Evolutionary conservation across 495 filamentous ascomycete species (phyloP).

Genomic region (Choiromyces venosus): DNA sequence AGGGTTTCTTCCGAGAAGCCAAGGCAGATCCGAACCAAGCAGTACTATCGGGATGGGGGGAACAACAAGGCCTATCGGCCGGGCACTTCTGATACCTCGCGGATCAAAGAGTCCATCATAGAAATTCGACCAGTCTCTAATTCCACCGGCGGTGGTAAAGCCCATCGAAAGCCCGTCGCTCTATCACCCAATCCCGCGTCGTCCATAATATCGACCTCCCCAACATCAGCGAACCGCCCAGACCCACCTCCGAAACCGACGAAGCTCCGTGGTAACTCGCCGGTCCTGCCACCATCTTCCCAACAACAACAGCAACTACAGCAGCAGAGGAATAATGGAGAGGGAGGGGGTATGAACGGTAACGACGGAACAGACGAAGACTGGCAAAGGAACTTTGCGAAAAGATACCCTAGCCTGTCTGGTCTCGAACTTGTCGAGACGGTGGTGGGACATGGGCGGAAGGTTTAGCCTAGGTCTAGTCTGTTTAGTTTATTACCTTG

Average conservation of each 20-base stretch:
- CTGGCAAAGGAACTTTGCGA: conserved; percentile 64
- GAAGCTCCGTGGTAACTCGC: conserved; percentile 46
- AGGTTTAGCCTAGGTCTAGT: too few relatives aligned
- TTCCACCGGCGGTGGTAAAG: neutral
- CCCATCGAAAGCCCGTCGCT: conserved; percentile 8
- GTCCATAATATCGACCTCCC: conserved; percentile 19
- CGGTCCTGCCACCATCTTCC: conserved; percentile 3
- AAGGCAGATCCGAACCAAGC: neutral
- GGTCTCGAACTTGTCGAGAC: conserved; percentile 48
- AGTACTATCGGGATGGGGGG: neutral
- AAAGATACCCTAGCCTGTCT: conserved; percentile 62
- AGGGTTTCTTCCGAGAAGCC: conserved; percentile 19
- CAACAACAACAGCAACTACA: neutral
- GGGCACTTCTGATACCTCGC: neutral
- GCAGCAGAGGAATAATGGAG: conserved; percentile 18
- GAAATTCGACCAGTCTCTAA: conserved; percentile 6
- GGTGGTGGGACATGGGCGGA: conserved; percentile 30
- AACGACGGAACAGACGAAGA: conserved; percentile 48
- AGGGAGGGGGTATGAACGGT: conserved; percentile 28
- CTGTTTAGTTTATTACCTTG: too few relatives aligned
- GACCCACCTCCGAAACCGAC: conserved; percentile 58
- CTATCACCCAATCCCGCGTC: conserved; percentile 39
- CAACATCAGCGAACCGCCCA: conserved; percentile 25
- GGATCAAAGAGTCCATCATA: conserved; percentile 13
- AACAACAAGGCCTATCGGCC: conserved; percentile 18